Percentiles rank a stretch among this genome's conserved stretches.
Evolutionary conservation across 257 asterid genomes (phyloP).

Genomic region (Verbascum thapsus): DNA sequence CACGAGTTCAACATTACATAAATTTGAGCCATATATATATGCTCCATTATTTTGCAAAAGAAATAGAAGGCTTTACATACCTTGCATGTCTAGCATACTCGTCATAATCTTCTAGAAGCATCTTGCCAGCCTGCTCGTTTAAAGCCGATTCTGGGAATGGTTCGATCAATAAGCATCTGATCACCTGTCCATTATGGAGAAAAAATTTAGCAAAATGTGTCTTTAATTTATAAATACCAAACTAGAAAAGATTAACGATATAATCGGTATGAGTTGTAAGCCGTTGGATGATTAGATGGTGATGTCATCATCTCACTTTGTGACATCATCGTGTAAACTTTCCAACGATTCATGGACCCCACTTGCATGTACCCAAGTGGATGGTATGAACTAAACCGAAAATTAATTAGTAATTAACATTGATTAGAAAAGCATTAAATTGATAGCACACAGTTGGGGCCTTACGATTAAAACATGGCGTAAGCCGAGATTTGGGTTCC

Average conservation of each 20-base stretch:
- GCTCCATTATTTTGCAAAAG: not conserved
- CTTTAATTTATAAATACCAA: not conserved
- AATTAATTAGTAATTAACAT: not conserved
- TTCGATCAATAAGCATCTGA: constrained; percentile 91
- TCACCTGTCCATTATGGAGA: constrained; percentile 54
- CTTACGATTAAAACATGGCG: constrained; percentile 87
- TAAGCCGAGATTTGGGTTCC: constrained; percentile 91
- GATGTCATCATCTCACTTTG: no score
- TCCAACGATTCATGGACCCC: no score
- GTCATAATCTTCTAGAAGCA: constrained; percentile 88
- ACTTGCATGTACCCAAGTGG: no score
- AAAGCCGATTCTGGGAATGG: constrained; percentile 98
- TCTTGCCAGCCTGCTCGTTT: constrained; percentile 95
- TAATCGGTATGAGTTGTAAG: no score
- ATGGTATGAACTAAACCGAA: not conserved
- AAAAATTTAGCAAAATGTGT: constrained; percentile 15
- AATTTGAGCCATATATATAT: not conserved
- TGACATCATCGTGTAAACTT: no score
- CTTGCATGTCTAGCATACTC: constrained; percentile 92
- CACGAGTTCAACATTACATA: no score
- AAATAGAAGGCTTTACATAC: constrained; percentile 38
- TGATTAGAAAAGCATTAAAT: constrained; percentile 11
- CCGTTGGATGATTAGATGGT: no score
- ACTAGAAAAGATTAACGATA: not conserved
- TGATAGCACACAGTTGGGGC: constrained; percentile 6